Percentiles rank a stretch among this genome's conserved stretches.
Conservation (phyloP, 768 basidiomycete species). For the Fomitopsis serialis region DNA sequence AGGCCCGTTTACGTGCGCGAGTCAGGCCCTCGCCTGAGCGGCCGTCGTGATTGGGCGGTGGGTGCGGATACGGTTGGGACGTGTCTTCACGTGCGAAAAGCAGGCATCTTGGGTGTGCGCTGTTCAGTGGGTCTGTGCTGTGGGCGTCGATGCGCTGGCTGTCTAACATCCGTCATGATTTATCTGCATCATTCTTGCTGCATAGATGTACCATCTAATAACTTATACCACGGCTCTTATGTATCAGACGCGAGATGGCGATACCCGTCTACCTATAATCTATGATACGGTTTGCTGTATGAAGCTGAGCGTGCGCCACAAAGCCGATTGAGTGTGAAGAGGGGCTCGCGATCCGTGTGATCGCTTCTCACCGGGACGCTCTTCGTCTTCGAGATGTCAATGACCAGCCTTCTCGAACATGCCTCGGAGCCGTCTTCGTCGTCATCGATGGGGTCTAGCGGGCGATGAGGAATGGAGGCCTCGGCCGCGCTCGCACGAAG, state of each 20-base stretch:
- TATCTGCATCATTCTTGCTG: too few species aligned
- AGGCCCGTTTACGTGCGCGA: conserved; percentile 21
- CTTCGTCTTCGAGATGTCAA: not conserved
- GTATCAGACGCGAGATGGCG: not conserved
- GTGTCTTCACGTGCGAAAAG: too few species aligned
- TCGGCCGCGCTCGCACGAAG: not conserved
- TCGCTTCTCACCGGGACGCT: not conserved
- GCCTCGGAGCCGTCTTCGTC: not conserved
- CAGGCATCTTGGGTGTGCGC: too few species aligned
- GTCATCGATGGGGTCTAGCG: not conserved
- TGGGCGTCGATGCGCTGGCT: too few species aligned
- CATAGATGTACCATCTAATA: too few species aligned
- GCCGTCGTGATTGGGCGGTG: not conserved
- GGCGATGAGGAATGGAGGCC: not conserved
- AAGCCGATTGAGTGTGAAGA: not conserved
- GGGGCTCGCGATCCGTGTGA: not conserved
- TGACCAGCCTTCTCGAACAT: not conserved
- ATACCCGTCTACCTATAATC: not conserved
- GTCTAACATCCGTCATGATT: too few species aligned
- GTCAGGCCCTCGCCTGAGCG: conserved; percentile 5
- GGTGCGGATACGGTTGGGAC: not conserved
- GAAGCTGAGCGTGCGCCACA: not conserved
- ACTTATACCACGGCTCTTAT: not conserved
- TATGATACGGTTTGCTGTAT: not conserved
- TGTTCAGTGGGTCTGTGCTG: too few species aligned